phyloP scores from a whole-genome alignment of 2,329 filamentous ascomycete genomes.

The Fusarium sp. region DNA sequence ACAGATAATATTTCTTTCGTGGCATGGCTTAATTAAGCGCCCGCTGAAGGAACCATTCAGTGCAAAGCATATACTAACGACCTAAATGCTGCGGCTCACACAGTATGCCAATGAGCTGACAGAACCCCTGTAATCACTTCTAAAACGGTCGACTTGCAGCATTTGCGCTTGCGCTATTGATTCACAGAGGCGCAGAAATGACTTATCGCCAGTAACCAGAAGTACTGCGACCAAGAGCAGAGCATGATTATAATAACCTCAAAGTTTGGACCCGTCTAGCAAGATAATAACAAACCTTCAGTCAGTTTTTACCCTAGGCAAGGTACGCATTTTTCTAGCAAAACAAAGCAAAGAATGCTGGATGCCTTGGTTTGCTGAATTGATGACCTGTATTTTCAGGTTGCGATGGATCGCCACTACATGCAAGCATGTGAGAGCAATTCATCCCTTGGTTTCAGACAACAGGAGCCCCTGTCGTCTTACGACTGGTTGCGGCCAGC shows the following conservation, averaged over 20 bases:
- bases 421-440: constrained; percentile 30
- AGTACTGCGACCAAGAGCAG: not conserved
- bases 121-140: constrained; percentile 32
- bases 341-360: constrained; percentile 26
- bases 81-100: constrained; percentile 5
- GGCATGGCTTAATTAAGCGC: not conserved
- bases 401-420: constrained; percentile 29
- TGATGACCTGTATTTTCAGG: not conserved
- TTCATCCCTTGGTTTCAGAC: constrained; percentile 29
- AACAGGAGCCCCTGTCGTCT: constrained; percentile 2
- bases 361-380: not conserved
- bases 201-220: constrained; percentile 7
- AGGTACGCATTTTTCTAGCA: not conserved
- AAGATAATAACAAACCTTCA: not conserved
- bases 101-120: constrained; percentile 15
- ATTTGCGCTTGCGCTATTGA: constrained; percentile 1
- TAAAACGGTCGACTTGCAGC: constrained; percentile 38
- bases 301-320: too few species aligned
- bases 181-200: constrained; percentile 14
- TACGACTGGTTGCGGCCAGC: constrained; percentile 28
- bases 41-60: not conserved
- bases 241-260: not conserved
- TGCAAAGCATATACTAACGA: not conserved
- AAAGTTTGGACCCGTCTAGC: not conserved
- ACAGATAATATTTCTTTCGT: not conserved